Base-by-base conservation (phyloP, 139 green algal species). In the Zygnema cylindricum region DNA sequence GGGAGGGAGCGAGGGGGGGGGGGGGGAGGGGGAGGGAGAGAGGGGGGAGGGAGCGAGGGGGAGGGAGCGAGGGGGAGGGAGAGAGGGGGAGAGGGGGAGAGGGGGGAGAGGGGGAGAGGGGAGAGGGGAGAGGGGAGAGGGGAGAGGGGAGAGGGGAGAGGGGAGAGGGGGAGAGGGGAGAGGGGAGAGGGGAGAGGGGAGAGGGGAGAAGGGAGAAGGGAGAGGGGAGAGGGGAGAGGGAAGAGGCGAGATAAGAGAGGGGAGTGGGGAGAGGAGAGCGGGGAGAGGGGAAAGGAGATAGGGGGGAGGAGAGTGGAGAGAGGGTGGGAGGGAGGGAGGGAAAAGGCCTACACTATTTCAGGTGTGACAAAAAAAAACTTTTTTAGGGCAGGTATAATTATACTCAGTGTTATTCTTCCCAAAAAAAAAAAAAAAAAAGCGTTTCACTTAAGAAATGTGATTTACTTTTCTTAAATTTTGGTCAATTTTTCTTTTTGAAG, bases 271-370 rank as follows among this genome's bases (percentile, higher is more conserved):
- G 16, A 33, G 76, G 63, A 33, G 35, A 33, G 3, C 33, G 16
- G 25, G 32, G 32, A 54, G 43, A 33, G 0, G 76, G 2, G n/a
- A 35, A 36, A 1, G 32, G 49, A 35, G 76, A 36, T 21, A 35
- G 76, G 25, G 32, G 22, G n/a, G 33, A 2, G 32, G 32, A 35
- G n/a, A 35, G 49, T 69, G n/a, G 76, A 1, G n/a, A 83, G 76
- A 35, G 49, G 76, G 22, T 49, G 76, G 69, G n/a, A 83, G 76
- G 76, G 76, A 35, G 71, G 76, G n/a, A 35, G n/a, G 2, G 41
- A 2, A n/a, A n/a, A n/a, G n/a, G n/a, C n/a, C n/a, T n/a, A n/a
- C n/a, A n/a, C n/a, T n/a, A n/a, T n/a, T n/a, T n/a, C n/a, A n/a
- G n/a, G n/a, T n/a, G n/a, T n/a, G n/a, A n/a, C n/a, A n/a, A n/a